Evolutionary conservation across 2,329 filamentous ascomycete genomes (phyloP).

Genomic region (Fusarium nanum): DNA sequence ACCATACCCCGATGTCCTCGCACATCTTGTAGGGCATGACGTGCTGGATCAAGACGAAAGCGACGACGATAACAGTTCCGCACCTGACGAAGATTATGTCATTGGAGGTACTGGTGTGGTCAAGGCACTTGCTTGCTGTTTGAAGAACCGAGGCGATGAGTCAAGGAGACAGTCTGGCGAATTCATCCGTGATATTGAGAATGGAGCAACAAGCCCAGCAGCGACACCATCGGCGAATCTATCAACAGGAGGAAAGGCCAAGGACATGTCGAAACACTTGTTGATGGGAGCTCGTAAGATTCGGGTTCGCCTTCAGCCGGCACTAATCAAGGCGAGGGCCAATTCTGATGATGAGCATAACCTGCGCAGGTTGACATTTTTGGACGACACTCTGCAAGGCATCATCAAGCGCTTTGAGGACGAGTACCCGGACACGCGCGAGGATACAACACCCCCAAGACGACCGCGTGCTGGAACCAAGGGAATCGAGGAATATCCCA

Average conservation of each 20-base stretch:
- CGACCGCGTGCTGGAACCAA: slow-evolving; percentile 27
- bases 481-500: slow-evolving; percentile 38
- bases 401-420: slow-evolving; percentile 97
- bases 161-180: slow-evolving; percentile 65
- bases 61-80: slow-evolving; percentile 73
- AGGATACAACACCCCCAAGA: slow-evolving; percentile 43
- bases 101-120: slow-evolving; percentile 96
- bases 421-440: slow-evolving; percentile 90
- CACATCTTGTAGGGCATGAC: slow-evolving; percentile 84
- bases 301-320: slow-evolving; percentile 82
- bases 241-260: slow-evolving; percentile 70
- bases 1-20: slow-evolving; percentile 80
- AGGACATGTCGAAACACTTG: slow-evolving; percentile 93
- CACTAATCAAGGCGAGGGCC: slow-evolving; percentile 78
- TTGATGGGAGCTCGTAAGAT: slow-evolving; percentile 91
- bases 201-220: slow-evolving; percentile 59
- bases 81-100: slow-evolving; percentile 93
- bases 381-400: slow-evolving; percentile 86
- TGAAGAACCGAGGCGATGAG: slow-evolving; percentile 79
- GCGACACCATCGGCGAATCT: slow-evolving; percentile 55
- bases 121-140: slow-evolving; percentile 89
- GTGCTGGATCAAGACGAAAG: slow-evolving; percentile 59
- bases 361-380: slow-evolving; percentile 85
- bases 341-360: slow-evolving; percentile 77
- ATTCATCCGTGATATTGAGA: slow-evolving; percentile 64